Evolutionary conservation across 352 stramenopile species (phyloP).

Genomic region (Phytophthora citrophthora): DNA sequence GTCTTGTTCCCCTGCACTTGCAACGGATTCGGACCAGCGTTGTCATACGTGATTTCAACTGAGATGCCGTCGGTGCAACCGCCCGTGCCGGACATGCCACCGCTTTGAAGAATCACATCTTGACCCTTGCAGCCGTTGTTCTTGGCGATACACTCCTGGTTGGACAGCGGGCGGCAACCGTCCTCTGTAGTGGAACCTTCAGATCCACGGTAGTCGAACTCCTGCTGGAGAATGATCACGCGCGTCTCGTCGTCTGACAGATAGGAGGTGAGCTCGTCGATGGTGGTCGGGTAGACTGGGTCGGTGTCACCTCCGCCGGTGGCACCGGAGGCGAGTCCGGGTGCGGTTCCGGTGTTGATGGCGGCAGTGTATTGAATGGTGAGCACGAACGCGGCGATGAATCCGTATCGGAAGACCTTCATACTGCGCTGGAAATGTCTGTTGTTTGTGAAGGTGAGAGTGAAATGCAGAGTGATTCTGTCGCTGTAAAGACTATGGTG

Average conservation of each 20-base stretch:
- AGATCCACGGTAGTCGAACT: background rate
- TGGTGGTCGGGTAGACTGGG: constrained; percentile 32
- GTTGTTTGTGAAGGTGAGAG: background rate
- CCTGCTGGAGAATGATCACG: background rate
- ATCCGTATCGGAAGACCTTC: background rate
- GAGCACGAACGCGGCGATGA: background rate
- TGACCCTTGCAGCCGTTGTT: background rate
- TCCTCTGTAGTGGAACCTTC: background rate
- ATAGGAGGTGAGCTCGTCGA: constrained; percentile 30
- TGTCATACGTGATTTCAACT: background rate
- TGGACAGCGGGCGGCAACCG: background rate
- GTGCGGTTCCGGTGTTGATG: constrained; percentile 18
- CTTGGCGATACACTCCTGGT: constrained; percentile 1
- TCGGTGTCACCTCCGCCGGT: constrained; percentile 25
- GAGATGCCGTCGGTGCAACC: background rate
- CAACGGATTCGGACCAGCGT: background rate
- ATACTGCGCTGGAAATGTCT: background rate
- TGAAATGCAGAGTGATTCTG: background rate
- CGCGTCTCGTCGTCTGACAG: constrained; percentile 4
- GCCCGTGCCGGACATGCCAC: background rate
- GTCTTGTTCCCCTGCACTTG: background rate
- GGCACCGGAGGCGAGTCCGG: constrained; percentile 23
- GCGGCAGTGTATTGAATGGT: background rate
- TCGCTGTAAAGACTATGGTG: background rate
- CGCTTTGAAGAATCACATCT: background rate